These are phyloP conservation scores for Yamadazyma sp. DNA, from an alignment of 1,139 yeast genomes.

Conservation along the genomic window DNA sequence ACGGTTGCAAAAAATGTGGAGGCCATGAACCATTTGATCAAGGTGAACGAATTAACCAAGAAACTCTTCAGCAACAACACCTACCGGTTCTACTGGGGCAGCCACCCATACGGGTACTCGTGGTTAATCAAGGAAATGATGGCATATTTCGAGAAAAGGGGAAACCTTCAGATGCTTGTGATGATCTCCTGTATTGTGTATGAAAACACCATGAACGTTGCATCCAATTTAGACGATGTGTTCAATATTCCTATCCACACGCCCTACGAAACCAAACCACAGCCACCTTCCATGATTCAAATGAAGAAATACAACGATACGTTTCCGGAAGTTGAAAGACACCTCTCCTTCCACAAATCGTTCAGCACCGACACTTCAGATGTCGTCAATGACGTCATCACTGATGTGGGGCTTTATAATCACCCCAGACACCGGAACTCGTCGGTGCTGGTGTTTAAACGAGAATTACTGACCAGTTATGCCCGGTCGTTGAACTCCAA, in stretches of 20 bases:
- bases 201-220: constrained; percentile 35
- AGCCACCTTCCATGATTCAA: constrained; percentile 25
- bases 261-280: constrained; percentile 42
- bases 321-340: constrained; percentile 10
- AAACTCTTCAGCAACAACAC: constrained; percentile 13
- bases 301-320: constrained; percentile 15
- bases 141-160: constrained; percentile 59
- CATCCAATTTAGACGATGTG: constrained; percentile 16
- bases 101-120: constrained; percentile 76
- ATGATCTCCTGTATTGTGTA: constrained; percentile 73
- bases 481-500: constrained; percentile 28
- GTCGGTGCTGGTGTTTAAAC: constrained; percentile 22
- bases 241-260: constrained; percentile 46
- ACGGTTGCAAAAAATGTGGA: constrained; percentile 15
- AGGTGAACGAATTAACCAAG: constrained; percentile 18
- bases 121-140: constrained; percentile 72
- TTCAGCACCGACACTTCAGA: constrained; percentile 14
- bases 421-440: constrained; percentile 17
- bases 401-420: constrained; percentile 2
- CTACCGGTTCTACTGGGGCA: constrained; percentile 66
- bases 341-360: constrained; percentile 13
- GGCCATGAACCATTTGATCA: constrained; percentile 19
- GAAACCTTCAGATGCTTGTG: constrained; percentile 87
- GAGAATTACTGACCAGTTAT: constrained; percentile 16
- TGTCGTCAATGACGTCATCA: neutral